Evolutionary conservation across 495 filamentous ascomycete genomes (phyloP).

Genomic region (Aspergillus heteromorphus): DNA sequence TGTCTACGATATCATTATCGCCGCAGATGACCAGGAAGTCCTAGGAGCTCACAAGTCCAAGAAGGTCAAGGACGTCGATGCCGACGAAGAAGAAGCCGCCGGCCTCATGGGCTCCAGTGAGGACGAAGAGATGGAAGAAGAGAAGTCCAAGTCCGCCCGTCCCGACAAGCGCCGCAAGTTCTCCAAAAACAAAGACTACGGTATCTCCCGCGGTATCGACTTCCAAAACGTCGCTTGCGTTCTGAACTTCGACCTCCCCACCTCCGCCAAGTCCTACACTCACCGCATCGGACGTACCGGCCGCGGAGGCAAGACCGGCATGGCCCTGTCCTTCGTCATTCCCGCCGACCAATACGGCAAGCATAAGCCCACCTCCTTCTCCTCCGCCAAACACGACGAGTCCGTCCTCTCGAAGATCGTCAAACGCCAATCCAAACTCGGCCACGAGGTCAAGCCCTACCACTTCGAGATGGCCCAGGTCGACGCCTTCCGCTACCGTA

Average conservation of each 20-base stretch:
- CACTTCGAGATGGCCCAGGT: constrained; percentile 92
- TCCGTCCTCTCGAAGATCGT: constrained; percentile 68
- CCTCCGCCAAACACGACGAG: constrained; percentile 75
- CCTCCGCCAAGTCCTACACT: constrained; percentile 83
- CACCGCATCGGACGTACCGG: constrained; percentile 95
- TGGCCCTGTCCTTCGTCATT: constrained; percentile 90
- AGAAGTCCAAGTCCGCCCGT: constrained; percentile 19
- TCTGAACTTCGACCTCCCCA: constrained; percentile 94
- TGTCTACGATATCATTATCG: constrained; percentile 95
- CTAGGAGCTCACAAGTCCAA: constrained; percentile 50
- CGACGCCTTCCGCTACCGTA: constrained; percentile 88
- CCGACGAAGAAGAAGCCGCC: constrained; percentile 17
- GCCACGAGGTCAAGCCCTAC: constrained; percentile 78
- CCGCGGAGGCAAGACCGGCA: constrained; percentile 81
- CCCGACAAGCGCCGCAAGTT: constrained; percentile 59
- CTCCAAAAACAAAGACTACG: constrained; percentile 74
- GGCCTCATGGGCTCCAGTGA: constrained; percentile 29
- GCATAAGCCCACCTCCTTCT: constrained; percentile 76
- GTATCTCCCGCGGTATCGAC: constrained; percentile 89
- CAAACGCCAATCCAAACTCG: constrained; percentile 63
- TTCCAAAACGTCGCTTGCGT: constrained; percentile 93
- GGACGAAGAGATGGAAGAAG: constrained; percentile 27
- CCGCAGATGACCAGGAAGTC: constrained; percentile 87
- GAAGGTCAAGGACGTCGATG: constrained; percentile 18
- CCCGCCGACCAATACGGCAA: constrained; percentile 76